Base-by-base conservation (phyloP, 2,329 filamentous ascomycete species). In the Hypoxylon sp. region DNA sequence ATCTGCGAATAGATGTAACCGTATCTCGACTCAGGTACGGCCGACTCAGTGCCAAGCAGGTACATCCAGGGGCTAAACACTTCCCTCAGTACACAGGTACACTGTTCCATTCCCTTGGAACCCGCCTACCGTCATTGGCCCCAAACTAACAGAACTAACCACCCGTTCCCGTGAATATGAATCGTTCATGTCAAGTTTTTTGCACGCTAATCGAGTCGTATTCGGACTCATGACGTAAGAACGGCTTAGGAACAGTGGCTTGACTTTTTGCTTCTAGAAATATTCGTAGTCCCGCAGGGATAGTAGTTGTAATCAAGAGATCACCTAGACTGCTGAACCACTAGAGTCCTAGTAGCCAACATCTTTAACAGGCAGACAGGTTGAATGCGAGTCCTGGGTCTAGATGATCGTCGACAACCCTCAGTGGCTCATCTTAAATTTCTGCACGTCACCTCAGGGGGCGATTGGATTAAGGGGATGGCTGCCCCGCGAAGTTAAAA, bases 181-280 rank as follows among this genome's bases (percentile, higher is more conserved):
- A 27, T 63, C 54, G 50, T 45, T 60, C 34, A 60, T 66, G 63
- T 63, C 63, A 66, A 50, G n/a, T n/a, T 55, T 19, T 21, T 43
- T 25, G 27, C 6, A 27, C 41, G 16, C 14, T 34, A 32, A 19
- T 8, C 23, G 14, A n/a, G 30, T 55, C 37, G n/a, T 61, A 45
- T 51, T 27, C n/a, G 14, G 53, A 34, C n/a, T 27, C 32, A 34
- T 59, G 50, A 56, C 59, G 34, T 43, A 56, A 30, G 48, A 34
- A 23, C 34, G 43, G 16, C 34, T 12, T 11, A 23, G 16, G n/a
- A 41, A 14, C 11, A 21, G 14, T 29, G 51, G 56, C 21, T 61
- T 56, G 56, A 32, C 29, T 50, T 4, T n/a, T 27, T 21, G 48
- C 16, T 30, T 48, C 9, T 19, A 12, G 39, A 30, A 30, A 30